Evolutionary conservation across 495 filamentous ascomycete species (phyloP).

Genomic region (Immersiella caudata): DNA sequence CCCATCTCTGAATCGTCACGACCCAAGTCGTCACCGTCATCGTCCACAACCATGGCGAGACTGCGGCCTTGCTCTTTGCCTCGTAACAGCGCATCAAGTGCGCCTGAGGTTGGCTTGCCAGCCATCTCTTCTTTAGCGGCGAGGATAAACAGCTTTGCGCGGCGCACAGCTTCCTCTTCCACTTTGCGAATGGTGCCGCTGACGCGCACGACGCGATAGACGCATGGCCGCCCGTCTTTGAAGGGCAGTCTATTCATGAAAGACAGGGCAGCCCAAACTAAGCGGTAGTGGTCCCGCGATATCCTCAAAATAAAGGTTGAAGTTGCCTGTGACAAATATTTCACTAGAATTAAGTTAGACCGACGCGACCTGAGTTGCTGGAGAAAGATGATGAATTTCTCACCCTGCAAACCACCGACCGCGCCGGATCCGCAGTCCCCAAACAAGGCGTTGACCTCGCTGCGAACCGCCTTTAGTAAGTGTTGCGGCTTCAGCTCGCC

Average conservation of each 20-base stretch:
- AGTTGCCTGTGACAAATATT: slow-evolving; percentile 90
- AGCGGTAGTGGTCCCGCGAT: slow-evolving; percentile 73
- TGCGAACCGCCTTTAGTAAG: slow-evolving; percentile 68
- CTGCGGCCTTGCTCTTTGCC: slow-evolving; percentile 38
- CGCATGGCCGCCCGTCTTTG: slow-evolving; percentile 60
- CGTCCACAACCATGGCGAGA: slow-evolving; percentile 45
- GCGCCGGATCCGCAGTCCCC: slow-evolving; percentile 88
- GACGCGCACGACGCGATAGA: slow-evolving; percentile 87
- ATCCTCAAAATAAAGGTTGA: slow-evolving; percentile 89
- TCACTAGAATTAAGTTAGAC: slow-evolving; percentile 58
- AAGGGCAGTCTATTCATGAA: slow-evolving; percentile 74
- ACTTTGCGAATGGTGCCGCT: slow-evolving; percentile 91
- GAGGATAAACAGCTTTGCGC: slow-evolving; percentile 71
- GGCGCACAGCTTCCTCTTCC: slow-evolving; percentile 82
- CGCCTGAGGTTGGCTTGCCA: slow-evolving; percentile 35
- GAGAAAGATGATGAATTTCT: slow-evolving; percentile 24
- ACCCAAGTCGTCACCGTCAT: slow-evolving; percentile 49
- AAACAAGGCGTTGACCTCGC: slow-evolving; percentile 70
- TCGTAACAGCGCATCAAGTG: slow-evolving; percentile 47
- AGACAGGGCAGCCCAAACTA: slow-evolving; percentile 87
- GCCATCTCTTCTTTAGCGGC: slow-evolving; percentile 55
- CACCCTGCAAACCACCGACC: slow-evolving; percentile 66
- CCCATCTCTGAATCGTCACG: slow-evolving; percentile 52
- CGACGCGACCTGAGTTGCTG: background rate
- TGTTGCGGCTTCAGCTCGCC: slow-evolving; percentile 63